Evolutionary conservation across 176 grass and related monocot genomes (phyloP), one percentile per base, ranked within the genome.

Genomic region (Oryza glaberrima): DNA sequence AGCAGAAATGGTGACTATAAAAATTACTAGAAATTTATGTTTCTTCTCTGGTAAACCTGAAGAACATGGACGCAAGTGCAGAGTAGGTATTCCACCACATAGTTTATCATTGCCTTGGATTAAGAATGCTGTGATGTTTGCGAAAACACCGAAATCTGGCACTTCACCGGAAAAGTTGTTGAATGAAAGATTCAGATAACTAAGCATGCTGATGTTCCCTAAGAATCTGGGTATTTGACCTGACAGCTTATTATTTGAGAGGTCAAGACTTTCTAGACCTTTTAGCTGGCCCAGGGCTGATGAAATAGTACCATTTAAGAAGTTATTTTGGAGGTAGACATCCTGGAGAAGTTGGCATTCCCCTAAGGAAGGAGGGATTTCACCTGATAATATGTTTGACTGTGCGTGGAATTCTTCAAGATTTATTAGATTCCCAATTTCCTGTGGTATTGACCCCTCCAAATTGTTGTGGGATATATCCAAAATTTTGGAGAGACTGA

Each of bases 271-370:
- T 36, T 77, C 60, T 12, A 89, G 73, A 32, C 32, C 34, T 23
- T 28, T 83, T 7, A 80, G 0, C 15, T 89, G 23, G 23, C 69
- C 56, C 4, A 92, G 16, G 3, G 1, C 0, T 11, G 2, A 43
- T 13, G 90, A 83, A 4, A 92, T 73, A 1, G 1, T 46, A 44
- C 87, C 87, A 45, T 34, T 40, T 22, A 94, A 61, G 9, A 40
- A 28, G 17, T 94, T 94, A 0, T 69, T 84, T 43, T 94, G 38
- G 15, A 91, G 67, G 16, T 36, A 88, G 7, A 94, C 6, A 61
- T 78, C 22, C 19, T 79, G 68, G 44, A 94, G 45, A 44, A 90
- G 20, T 48, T 83, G 82, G 11, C 88, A 94, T 36, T 90, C 69
- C 5, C 76, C 87, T 32, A 90, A 12, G 17, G 54, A 9, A 7